phyloP scores from a whole-genome alignment of 768 basidiomycete species.

The Termitomyces sp. region DNA sequence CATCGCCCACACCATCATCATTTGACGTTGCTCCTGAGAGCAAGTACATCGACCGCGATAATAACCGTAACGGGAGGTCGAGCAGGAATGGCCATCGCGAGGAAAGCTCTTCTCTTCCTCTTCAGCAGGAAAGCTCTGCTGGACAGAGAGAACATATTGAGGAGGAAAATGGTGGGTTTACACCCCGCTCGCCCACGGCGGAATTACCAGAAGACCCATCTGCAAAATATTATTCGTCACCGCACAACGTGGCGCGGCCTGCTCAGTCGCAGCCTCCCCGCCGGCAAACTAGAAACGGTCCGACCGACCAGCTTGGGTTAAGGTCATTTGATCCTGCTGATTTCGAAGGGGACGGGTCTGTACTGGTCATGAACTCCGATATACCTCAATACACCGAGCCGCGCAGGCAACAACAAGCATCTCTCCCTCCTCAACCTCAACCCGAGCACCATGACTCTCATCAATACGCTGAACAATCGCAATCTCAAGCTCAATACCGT shows the following conservation, averaged over 20 bases:
- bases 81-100: too few relatives aligned
- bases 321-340: conserved; percentile 53
- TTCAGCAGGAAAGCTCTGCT: too few relatives aligned
- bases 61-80: too few relatives aligned
- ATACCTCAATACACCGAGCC: conserved; percentile 25
- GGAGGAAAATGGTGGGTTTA: conserved; percentile 45
- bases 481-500: conserved; percentile 24
- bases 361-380: conserved; percentile 20
- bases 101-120: too few relatives aligned
- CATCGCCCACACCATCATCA: too few relatives aligned
- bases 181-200: conserved; percentile 63
- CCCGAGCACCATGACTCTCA: too few relatives aligned
- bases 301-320: conserved; percentile 59
- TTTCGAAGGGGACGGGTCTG: conserved; percentile 36
- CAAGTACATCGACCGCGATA: too few relatives aligned
- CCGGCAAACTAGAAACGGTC: conserved; percentile 28
- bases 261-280: neutral
- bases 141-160: conserved; percentile 33
- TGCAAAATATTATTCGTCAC: conserved; percentile 23
- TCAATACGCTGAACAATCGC: neutral
- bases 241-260: conserved; percentile 18
- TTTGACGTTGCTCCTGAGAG: too few relatives aligned
- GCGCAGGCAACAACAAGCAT: conserved; percentile 14
- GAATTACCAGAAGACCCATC: conserved; percentile 47
- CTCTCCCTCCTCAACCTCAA: too few relatives aligned